A percentile compares a stretch with the other conserved stretches of the same genome.
Evolutionary conservation across 305 asterid species (phyloP).

Genomic region (Vinca major): DNA sequence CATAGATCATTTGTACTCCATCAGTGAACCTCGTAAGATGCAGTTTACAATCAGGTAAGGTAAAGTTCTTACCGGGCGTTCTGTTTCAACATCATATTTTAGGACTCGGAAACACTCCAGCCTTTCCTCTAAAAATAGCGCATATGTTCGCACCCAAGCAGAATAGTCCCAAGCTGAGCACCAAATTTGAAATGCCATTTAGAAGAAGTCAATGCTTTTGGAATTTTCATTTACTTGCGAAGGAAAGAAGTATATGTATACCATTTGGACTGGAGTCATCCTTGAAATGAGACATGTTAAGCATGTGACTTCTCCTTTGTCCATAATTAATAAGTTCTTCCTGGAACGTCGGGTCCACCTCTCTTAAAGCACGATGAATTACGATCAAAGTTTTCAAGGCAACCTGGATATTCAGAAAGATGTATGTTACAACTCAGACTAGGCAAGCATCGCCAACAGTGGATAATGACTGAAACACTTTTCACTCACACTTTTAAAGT

Average conservation of each 20-base stretch:
- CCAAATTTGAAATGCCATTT: slow-evolving; percentile 21
- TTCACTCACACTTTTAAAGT: not conserved
- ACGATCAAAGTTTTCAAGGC: slow-evolving; percentile 89
- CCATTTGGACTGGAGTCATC: slow-evolving; percentile 98
- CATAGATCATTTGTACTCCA: slow-evolving; percentile 7
- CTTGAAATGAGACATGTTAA: slow-evolving; percentile 87
- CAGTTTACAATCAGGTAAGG: not conserved
- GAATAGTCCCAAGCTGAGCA: slow-evolving; percentile 96
- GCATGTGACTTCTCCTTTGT: slow-evolving; percentile 74
- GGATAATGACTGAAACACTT: not conserved
- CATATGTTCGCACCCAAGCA: slow-evolving; percentile 91
- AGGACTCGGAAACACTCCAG: slow-evolving; percentile 83
- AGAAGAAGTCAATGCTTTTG: slow-evolving; percentile 10
- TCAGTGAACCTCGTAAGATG: not conserved
- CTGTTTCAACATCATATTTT: slow-evolving; percentile 78
- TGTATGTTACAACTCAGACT: not conserved
- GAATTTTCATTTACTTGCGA: slow-evolving; percentile 13
- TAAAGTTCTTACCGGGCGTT: slow-evolving; percentile 49
- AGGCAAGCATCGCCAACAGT: not conserved
- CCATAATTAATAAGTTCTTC: slow-evolving; percentile 88
- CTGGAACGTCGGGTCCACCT: slow-evolving; percentile 94
- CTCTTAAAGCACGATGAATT: slow-evolving; percentile 94
- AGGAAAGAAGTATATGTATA: slow-evolving; percentile 17
- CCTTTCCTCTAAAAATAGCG: slow-evolving; percentile 93
- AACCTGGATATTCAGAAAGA: slow-evolving; percentile 37